Conservation (phyloP, 139 green algal genomes). For the Gonium pectorale region DNA sequence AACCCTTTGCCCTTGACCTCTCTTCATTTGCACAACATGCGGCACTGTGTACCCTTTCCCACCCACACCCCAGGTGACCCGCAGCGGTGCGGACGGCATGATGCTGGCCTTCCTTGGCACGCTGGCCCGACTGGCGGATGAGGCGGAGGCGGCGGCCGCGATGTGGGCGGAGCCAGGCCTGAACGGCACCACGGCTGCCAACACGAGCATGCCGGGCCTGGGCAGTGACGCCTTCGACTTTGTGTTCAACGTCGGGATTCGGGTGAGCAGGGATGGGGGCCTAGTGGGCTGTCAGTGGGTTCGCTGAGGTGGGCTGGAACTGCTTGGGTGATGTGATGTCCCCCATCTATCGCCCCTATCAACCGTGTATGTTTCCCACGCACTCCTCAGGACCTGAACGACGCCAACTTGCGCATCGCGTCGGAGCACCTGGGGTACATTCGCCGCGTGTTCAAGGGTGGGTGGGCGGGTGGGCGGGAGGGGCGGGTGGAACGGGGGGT, state of each 20-base stretch:
- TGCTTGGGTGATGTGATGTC: neutral
- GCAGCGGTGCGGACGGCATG: slow-evolving; percentile 24
- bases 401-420: slow-evolving; percentile 6
- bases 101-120: neutral
- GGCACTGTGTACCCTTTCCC: neutral
- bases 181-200: no score
- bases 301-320: neutral
- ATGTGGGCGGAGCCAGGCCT: neutral
- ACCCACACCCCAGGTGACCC: slow-evolving; percentile 1
- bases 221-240: slow-evolving; percentile 1
- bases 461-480: no score
- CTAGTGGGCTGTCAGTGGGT: neutral
- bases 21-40: neutral
- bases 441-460: neutral
- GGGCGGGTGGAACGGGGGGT: no score
- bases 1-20: neutral
- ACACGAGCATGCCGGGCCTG: neutral
- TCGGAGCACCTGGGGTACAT: neutral
- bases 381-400: slow-evolving; percentile 28
- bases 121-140: slow-evolving; percentile 1
- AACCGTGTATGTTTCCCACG: neutral
- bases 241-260: slow-evolving; percentile 26
- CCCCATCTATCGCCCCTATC: neutral
- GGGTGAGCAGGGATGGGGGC: neutral
- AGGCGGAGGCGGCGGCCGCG: neutral